Conservation (phyloP, 2,329 filamentous ascomycete genomes). For the Sarocladium strictum region DNA sequence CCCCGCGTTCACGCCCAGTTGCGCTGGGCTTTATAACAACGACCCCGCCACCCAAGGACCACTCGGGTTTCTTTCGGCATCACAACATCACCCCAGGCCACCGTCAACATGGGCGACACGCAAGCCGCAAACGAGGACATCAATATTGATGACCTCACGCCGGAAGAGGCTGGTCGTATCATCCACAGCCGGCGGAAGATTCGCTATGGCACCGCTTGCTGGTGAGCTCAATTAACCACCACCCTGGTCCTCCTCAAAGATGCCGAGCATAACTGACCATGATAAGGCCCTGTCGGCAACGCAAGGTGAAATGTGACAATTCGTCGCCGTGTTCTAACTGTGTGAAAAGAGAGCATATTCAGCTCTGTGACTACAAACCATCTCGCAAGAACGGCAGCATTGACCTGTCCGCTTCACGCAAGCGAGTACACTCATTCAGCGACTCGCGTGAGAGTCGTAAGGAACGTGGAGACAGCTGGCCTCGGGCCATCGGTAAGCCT, state of each 20-base stretch:
- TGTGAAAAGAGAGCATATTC: constrained; percentile 58
- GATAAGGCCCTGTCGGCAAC: constrained; percentile 54
- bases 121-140: constrained; percentile 34
- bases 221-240: background rate
- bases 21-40: background rate
- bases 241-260: background rate
- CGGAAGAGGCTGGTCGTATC: constrained; percentile 61
- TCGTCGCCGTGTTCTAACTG: constrained; percentile 64
- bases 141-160: constrained; percentile 51
- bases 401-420: constrained; percentile 17
- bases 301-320: constrained; percentile 66
- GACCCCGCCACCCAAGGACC: background rate
- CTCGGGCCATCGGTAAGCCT: constrained; percentile 32
- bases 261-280: background rate
- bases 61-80: constrained; percentile 9
- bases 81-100: constrained; percentile 9
- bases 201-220: constrained; percentile 60
- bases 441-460: constrained; percentile 25
- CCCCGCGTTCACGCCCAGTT: background rate
- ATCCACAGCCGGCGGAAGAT: constrained; percentile 66
- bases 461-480: constrained; percentile 36
- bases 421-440: constrained; percentile 28
- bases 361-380: constrained; percentile 17
- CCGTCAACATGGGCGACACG: constrained; percentile 35
- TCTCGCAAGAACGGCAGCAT: constrained; percentile 5